Evolutionary conservation across 2,329 filamentous ascomycete species (phyloP).

Genomic region (Biscogniauxia sp.): DNA sequence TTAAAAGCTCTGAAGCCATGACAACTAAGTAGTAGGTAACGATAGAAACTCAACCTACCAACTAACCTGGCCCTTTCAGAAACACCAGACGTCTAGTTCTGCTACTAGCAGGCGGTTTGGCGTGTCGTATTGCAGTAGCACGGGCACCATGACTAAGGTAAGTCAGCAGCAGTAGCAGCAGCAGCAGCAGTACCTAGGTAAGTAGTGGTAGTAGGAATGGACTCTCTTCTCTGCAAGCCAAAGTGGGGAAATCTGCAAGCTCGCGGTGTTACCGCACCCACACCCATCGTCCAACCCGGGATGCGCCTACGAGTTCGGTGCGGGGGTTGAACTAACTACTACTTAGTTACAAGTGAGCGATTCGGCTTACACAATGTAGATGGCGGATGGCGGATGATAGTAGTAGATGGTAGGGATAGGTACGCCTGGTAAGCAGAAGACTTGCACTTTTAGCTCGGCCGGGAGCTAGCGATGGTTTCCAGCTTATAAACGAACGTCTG

Average conservation of each 20-base stretch:
- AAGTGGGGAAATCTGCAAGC: constrained; percentile 13
- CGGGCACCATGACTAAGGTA: not conserved
- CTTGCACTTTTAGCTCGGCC: not conserved
- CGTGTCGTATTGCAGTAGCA: not conserved
- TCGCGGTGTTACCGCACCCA: constrained; percentile 1
- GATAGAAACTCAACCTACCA: too few species aligned
- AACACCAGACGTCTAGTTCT: not conserved
- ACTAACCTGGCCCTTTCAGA: too few species aligned
- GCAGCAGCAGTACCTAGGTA: not conserved
- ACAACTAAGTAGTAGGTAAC: too few species aligned
- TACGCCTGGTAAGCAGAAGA: not conserved
- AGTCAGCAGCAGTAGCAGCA: not conserved
- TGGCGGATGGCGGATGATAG: not conserved
- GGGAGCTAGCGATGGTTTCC: not conserved
- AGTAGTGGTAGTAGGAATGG: too few species aligned
- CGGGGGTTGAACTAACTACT: not conserved
- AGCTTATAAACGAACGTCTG: not conserved
- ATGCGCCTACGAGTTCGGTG: not conserved
- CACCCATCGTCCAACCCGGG: not conserved
- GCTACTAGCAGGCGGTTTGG: not conserved
- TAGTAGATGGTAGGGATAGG: too few species aligned
- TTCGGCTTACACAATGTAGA: not conserved
- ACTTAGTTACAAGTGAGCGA: not conserved
- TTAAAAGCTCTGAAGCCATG: too few species aligned
- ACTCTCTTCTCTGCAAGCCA: constrained; percentile 5